Evolutionary conservation across 345 rosid species (phyloP), one percentile per base, ranked within the genome.

Genomic region (Populus deltoides): DNA sequence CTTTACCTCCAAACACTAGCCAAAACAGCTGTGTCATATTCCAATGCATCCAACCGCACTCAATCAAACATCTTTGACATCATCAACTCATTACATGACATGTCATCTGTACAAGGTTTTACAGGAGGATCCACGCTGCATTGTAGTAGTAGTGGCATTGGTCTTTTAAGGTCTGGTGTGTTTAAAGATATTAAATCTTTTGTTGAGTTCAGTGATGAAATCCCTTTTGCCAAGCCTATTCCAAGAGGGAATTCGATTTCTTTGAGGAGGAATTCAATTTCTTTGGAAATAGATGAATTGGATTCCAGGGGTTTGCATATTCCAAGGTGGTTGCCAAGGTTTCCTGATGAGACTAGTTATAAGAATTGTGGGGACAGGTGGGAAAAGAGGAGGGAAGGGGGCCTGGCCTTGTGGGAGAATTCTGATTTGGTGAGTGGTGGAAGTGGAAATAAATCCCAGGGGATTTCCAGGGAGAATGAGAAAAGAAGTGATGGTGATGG

Each of bases 151-250:
- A 20, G 51, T 33, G 74, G 72, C 55, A 79, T 66, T 17, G 79
- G 83, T 70, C 33, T 84, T 66, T 68, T 87, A 47, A 78, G 55
- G 11, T 89, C 90, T 12, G 53, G 78, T n/a, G 79, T 72, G 12
- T 45, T 89, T 22, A 66, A 73, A 43, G 87, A 82, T 49, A 71
- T 89, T 39, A 75, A 73, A n/a, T 39, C 66, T 51, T 90, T 89
- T 66, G 86, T 90, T 17, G 41, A 75, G 3, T 59, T 61, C 75
- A 71, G 78, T 7, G 74, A 66, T 1, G 97, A 92, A 79, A 88
- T 80, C 76, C 94, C 94, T 22, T 92, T 89, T 47, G 92, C 91
- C 3, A 86, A 83, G 75, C 88, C 92, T 7, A 68, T 90, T 61
- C 89, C 90, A 5, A 75, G 74, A n/a, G 53, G 4, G 45, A 33